phyloP scores from a whole-genome alignment of 2,329 filamentous ascomycete genomes.

The Xylaria sp. region DNA sequence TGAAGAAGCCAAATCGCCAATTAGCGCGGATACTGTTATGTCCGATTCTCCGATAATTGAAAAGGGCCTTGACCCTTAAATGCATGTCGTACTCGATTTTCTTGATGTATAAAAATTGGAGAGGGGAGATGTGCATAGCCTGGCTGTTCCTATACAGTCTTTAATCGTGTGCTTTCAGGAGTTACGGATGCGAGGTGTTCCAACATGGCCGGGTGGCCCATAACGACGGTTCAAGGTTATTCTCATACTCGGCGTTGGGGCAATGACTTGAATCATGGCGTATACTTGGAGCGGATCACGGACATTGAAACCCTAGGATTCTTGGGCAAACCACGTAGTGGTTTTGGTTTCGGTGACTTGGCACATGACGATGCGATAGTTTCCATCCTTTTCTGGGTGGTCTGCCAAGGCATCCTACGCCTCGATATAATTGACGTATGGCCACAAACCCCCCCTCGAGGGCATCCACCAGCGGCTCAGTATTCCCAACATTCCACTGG shows the following conservation, averaged over 20 bases:
- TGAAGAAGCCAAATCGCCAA: slow-evolving; percentile 50
- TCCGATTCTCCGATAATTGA: slow-evolving; percentile 44
- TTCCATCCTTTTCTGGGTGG: neutral
- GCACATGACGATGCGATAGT: neutral
- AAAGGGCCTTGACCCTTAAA: slow-evolving; percentile 36
- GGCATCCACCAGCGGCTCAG: too few relatives aligned
- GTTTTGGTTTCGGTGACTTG: neutral
- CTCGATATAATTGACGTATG: too few relatives aligned
- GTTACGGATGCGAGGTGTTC: slow-evolving; percentile 19
- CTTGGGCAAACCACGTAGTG: slow-evolving; percentile 7
- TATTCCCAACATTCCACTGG: too few relatives aligned
- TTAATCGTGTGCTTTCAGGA: slow-evolving; percentile 17
- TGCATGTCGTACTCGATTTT: neutral
- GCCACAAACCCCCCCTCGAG: too few relatives aligned
- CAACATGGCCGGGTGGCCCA: slow-evolving; percentile 2
- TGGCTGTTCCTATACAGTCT: neutral
- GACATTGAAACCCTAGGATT: slow-evolving; percentile 9
- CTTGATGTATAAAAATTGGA: slow-evolving; percentile 16
- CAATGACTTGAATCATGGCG: slow-evolving; percentile 20
- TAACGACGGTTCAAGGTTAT: slow-evolving; percentile 13
- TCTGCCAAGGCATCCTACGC: too few relatives aligned
- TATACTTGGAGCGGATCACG: slow-evolving; percentile 10
- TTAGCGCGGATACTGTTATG: slow-evolving; percentile 43
- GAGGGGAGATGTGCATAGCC: slow-evolving; percentile 1
- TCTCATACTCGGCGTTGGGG: slow-evolving; percentile 36